phyloP scores from a whole-genome alignment of 352 stramenopile species.

The Phytophthora macrochlamydospora region DNA sequence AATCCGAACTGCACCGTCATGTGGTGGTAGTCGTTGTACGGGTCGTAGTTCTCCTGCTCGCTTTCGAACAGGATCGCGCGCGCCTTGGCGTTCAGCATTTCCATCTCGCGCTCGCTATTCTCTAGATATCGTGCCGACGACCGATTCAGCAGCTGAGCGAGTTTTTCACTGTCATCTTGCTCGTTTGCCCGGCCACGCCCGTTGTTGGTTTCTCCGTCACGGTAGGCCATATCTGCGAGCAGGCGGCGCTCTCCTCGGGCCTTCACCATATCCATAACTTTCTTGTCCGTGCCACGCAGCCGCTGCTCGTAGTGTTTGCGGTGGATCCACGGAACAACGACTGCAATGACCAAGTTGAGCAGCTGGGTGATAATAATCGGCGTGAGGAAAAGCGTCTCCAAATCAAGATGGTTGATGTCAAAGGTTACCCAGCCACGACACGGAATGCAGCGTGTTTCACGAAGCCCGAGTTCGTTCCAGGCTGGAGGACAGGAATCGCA shows the following conservation, averaged over 20 bases:
- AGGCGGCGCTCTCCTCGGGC: slow-evolving; percentile 63
- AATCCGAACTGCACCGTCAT: slow-evolving; percentile 86
- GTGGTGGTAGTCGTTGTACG: slow-evolving; percentile 83
- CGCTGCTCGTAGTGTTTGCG: slow-evolving; percentile 73
- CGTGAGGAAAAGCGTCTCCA: slow-evolving; percentile 82
- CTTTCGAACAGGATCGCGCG: slow-evolving; percentile 79
- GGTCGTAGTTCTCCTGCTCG: slow-evolving; percentile 80
- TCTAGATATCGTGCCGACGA: slow-evolving; percentile 74
- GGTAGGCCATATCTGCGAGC: slow-evolving; percentile 67
- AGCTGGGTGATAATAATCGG: slow-evolving; percentile 83
- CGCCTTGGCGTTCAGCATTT: slow-evolving; percentile 68
- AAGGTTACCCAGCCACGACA: slow-evolving; percentile 83
- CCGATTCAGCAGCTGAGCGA: slow-evolving; percentile 55
- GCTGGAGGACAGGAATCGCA: slow-evolving; percentile 66
- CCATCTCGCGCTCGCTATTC: slow-evolving; percentile 66
- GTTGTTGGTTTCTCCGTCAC: slow-evolving; percentile 23
- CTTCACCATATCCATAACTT: slow-evolving; percentile 72
- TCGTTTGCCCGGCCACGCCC: background rate
- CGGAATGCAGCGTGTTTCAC: slow-evolving; percentile 59
- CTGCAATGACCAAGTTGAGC: slow-evolving; percentile 76
- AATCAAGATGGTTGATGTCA: slow-evolving; percentile 80
- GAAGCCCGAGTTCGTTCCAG: slow-evolving; percentile 52
- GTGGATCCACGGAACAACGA: slow-evolving; percentile 74
- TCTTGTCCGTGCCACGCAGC: slow-evolving; percentile 55
- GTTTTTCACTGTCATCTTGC: slow-evolving; percentile 10